Evolutionary conservation across 2,329 filamentous ascomycete species (phyloP).

Genomic region (Eurotiales sp.): DNA sequence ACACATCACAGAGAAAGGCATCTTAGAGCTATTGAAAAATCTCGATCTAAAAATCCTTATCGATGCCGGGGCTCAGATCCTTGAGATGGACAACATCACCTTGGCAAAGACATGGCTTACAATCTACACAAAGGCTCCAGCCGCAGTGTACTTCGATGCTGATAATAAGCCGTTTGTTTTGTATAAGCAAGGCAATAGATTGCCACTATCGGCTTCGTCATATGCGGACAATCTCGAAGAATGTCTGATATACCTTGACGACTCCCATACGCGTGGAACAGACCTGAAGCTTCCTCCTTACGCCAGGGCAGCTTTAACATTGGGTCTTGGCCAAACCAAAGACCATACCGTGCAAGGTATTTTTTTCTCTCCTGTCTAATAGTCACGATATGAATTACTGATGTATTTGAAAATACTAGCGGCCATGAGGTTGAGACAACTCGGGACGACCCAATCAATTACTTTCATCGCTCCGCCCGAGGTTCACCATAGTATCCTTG

Average conservation of each 20-base stretch:
- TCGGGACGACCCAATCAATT: slow-evolving; percentile 55
- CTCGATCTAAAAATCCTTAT: slow-evolving; percentile 53
- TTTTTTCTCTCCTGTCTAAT: no score
- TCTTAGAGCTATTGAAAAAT: slow-evolving; percentile 25
- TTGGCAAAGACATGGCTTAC: slow-evolving; percentile 52
- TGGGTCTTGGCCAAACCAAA: slow-evolving; percentile 56
- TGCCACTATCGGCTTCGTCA: slow-evolving; percentile 51
- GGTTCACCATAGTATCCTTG: slow-evolving; percentile 58
- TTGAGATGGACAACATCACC: slow-evolving; percentile 56
- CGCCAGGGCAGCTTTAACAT: slow-evolving; percentile 52
- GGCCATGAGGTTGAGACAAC: slow-evolving; percentile 62
- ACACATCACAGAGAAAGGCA: slow-evolving; percentile 46
- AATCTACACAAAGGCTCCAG: slow-evolving; percentile 41
- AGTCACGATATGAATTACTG: no score
- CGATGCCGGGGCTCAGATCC: slow-evolving; percentile 61
- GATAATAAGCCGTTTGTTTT: slow-evolving; percentile 46
- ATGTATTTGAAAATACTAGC: slow-evolving; percentile 38
- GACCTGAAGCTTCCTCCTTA: slow-evolving; percentile 53
- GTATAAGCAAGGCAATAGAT: slow-evolving; percentile 33
- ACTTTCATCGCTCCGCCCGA: slow-evolving; percentile 55
- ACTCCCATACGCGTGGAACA: slow-evolving; percentile 59
- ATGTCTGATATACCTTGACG: slow-evolving; percentile 58
- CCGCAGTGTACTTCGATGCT: slow-evolving; percentile 53
- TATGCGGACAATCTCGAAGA: slow-evolving; percentile 50
- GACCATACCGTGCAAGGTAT: slow-evolving; percentile 59